phyloP scores from a whole-genome alignment of 2,329 filamentous ascomycete species.

The Cladosporium sp. region DNA sequence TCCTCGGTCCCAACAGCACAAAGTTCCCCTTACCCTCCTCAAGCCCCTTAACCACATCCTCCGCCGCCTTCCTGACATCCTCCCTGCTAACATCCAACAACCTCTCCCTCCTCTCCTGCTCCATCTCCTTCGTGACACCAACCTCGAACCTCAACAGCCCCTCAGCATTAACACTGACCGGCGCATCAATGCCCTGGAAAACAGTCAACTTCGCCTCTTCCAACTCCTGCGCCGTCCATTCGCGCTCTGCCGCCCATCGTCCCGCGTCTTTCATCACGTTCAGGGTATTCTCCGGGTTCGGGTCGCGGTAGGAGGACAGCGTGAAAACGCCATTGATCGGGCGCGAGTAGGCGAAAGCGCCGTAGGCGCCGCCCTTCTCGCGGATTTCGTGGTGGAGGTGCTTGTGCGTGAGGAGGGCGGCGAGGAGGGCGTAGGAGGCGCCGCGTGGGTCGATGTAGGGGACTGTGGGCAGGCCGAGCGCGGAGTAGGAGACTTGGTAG shows the following conservation, averaged over 20 bases:
- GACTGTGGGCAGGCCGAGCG: constrained; percentile 73
- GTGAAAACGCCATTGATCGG: constrained; percentile 82
- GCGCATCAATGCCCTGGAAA: constrained; percentile 89
- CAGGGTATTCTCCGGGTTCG: constrained; percentile 85
- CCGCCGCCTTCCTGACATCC: constrained; percentile 75
- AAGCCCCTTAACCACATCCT: constrained; percentile 62
- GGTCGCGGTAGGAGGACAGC: constrained; percentile 95
- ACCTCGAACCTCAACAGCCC: constrained; percentile 82
- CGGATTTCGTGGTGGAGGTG: constrained; percentile 96
- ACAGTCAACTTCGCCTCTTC: constrained; percentile 95
- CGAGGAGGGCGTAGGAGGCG: constrained; percentile 80
- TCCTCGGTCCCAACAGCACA: constrained; percentile 33
- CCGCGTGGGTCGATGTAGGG: constrained; percentile 74
- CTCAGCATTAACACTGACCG: constrained; percentile 79
- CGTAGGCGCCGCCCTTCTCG: constrained; percentile 95
- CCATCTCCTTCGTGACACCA: constrained; percentile 84
- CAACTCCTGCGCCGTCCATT: constrained; percentile 79
- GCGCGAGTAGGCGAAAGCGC: constrained; percentile 80
- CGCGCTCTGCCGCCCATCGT: constrained; percentile 72
- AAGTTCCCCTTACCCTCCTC: constrained; percentile 14
- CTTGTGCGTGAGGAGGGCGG: constrained; percentile 92
- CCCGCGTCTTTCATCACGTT: constrained; percentile 80
- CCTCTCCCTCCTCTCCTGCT: constrained; percentile 75
- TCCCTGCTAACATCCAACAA: constrained; percentile 80
- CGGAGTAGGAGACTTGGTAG: constrained; percentile 96